Evolutionary conservation across 2,329 filamentous ascomycete genomes (phyloP), one percentile per base, ranked within the genome.

Genomic region (Penicillium janthinellum): DNA sequence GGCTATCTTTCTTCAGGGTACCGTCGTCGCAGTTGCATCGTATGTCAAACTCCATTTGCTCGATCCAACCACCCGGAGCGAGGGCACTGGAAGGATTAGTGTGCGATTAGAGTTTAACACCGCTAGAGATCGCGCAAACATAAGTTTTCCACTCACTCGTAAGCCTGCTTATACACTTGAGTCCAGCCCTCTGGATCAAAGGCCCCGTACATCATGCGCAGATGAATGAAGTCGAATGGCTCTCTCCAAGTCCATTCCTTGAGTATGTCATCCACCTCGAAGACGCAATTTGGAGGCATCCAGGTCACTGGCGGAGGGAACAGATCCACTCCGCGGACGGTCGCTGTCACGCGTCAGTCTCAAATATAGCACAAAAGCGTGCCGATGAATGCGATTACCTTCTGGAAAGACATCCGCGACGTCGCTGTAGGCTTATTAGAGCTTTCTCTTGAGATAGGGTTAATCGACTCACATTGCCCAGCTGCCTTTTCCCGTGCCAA

Each of bases 211-310:
- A 68, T 48, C 15, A 50, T 41, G 14, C 66, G 66, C 31, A 60
- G 37, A 41, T 69, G 66, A 34, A 69, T 63, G 15, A 64, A 60
- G 54, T 67, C 66, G 48, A 69, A 68, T 8, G 60, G 58, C 35
- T 65, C 47, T 39, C 49, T 17, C 55, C 59, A 65, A 0, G 61
- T 65, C 67, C 67, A 69, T 38, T 61, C 54, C 15, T 56, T 54
- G 37, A 62, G 58, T 7, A 60, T 37, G 57, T 70, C 68, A 39
- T 68, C 63, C 37, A 70, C 63, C 44, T 68, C 67, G 42, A 70
- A 69, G 22, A 61, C 42, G 31, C 62, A 68, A 54, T 70, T 70
- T 3, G 67, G 64, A 35, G 67, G 65, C 47, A 66, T 63, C 66
- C 66, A 70, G 1, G 57, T 59, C 7, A 61, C 56, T 7, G 61